Conservation (phyloP, 2,329 filamentous ascomycete genomes). For the Grosmannia clavigera region DNA sequence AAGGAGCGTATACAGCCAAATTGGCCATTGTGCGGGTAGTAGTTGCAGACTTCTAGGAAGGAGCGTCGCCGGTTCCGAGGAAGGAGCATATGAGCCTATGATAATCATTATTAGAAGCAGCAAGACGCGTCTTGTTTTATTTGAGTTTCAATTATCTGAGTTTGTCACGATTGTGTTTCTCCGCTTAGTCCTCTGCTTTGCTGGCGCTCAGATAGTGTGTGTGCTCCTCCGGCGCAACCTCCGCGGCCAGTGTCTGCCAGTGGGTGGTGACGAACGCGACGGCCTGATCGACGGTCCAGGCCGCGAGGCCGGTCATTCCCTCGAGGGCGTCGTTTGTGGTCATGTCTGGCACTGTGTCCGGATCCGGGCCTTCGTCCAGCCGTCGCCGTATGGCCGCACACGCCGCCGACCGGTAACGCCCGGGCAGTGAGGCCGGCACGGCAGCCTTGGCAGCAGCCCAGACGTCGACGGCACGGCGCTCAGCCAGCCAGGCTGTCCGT, state of each 20-base stretch:
- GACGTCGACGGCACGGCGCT: constrained; percentile 29
- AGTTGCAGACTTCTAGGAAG: not conserved
- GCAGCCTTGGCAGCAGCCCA: constrained; percentile 19
- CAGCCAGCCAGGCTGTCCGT: constrained; percentile 27
- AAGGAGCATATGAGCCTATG: not conserved
- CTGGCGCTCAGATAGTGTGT: not conserved
- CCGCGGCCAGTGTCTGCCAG: constrained; percentile 21
- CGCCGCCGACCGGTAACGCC: constrained; percentile 21
- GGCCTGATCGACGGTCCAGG: constrained; percentile 29
- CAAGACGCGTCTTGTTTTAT: not conserved
- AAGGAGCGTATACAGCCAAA: not conserved
- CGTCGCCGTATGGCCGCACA: constrained; percentile 30
- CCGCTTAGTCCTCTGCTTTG: not conserved
- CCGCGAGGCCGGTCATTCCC: not conserved
- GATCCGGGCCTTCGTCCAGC: not conserved
- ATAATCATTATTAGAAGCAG: not conserved
- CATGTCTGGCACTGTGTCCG: constrained; percentile 12
- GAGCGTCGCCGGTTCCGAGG: not conserved
- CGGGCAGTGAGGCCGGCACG: constrained; percentile 15
- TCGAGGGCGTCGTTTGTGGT: not conserved
- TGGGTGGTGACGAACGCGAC: constrained; percentile 26
- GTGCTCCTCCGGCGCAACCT: not conserved
- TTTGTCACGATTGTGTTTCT: not conserved
- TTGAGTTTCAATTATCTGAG: not conserved
- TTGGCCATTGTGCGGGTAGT: not conserved